Evolutionary conservation across 2,329 filamentous ascomycete genomes (phyloP), one percentile per base, ranked within the genome.

Genomic region (Fusarium pilosicola): DNA sequence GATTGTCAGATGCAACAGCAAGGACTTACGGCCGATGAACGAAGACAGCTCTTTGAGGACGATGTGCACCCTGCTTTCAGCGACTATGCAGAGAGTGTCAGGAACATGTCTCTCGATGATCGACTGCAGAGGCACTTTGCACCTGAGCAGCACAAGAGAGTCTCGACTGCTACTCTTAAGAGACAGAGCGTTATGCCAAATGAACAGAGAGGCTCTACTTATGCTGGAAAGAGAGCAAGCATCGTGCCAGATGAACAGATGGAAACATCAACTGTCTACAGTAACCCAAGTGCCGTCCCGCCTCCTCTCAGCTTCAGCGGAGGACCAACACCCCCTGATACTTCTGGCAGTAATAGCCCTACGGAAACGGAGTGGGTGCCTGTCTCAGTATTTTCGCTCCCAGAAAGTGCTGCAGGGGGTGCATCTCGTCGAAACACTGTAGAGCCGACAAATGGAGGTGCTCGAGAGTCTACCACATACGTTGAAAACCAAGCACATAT

Each of bases 41-140:
- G 66, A 34, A 56, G 45, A 39, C n/a, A 66, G 41, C 41, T 66
- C 38, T 66, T 61, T 51, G 64, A 57, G 55, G 38, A 65, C 5
- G 58, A 71, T n/a, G 52, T 73, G 32, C 73, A 77, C 20, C 70
- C 73, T n/a, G 69, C 63, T 13, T 57, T 78, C 15, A 68, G 73
- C 32, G 73, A 77, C 45, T 78, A 65, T 51, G 39, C 41, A 20
- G 45, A 63, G 22, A 73, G 54, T 36, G 38, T 51, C 20, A 28
- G 52, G 22, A 62, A 51, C 32, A 34, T 15, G 17, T 30, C 63
- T 36, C 36, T 55, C 26, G 36, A 45, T 12, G 48, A 67, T 17
- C 67, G 28, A 15, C 24, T 26, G 28, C 42, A 38, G 24, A 61
- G 34, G 20, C 44, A 51, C 13, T 7, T 13, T 18, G 42, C 44